Base-by-base conservation (phyloP, 768 basidiomycete genomes). In the Psilocybe subaeruginosa region DNA sequence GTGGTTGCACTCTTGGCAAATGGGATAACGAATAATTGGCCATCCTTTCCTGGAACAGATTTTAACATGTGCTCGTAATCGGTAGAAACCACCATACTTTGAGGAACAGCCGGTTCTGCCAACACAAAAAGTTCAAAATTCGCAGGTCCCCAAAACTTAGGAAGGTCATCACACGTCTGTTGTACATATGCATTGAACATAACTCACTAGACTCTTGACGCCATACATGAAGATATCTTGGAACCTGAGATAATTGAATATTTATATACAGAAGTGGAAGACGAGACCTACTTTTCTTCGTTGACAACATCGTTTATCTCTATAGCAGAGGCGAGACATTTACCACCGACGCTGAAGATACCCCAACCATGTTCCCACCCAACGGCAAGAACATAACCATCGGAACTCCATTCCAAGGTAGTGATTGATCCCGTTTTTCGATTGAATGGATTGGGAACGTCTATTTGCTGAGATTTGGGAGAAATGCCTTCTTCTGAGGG, bases 1-100 rank as follows among this genome's bases (percentile, higher is more conserved):
- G 95, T 92, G 3, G 93, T 90, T 2, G 95, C 93, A 70, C 94
- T 97, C 77, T 97, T 97, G 5, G 95, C 95, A 71, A 99, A 97
- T 3, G 97, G 93, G 17, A 98, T 79, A 11, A 87, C 79, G 71
- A 93, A 96, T 7, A 97, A 73, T 70, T 96, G 92, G 8, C 85
- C 88, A 57, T 88, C 84, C 51, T 74, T 66, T 66, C 77, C 90
- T 91, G 63, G 50, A 35, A 56, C 35, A 39, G 58, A 37, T 58
- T 54, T 62, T 48, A 58, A 41, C 8, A 27, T 47, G 3, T 30
- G 8, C 33, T n/a, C 19, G 9, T 53, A 2, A 16, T 43, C 31
- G n/a, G 31, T 11, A 57, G 47, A 50, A 4, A 52, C 27, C 12
- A 37, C 70, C 78, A 67, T 60, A 91, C 90, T 82, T 62, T 78